Conservation (phyloP, 1,139 yeast species). For the Suhomyces panamericanus region DNA sequence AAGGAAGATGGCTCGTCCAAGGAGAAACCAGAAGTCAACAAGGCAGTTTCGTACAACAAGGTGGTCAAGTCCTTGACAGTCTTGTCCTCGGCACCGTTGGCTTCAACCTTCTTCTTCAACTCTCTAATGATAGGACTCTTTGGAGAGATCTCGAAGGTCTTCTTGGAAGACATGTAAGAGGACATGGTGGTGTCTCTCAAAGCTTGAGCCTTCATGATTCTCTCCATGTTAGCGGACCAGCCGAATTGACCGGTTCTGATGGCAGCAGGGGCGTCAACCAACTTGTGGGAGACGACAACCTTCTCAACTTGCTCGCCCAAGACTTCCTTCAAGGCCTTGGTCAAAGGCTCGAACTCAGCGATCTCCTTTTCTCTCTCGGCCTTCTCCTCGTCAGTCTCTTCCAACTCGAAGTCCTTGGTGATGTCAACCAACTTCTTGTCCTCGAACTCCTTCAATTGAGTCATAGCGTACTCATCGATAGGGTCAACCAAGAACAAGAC, state of each 20-base stretch:
- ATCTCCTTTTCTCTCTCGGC: constrained; percentile 87
- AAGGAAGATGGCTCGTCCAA: constrained; percentile 97
- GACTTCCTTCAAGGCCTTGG: constrained; percentile 94
- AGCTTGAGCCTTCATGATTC: constrained; percentile 99
- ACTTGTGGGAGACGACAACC: constrained; percentile 97
- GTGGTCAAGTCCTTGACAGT: constrained; percentile 98
- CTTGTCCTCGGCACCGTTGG: constrained; percentile 97
- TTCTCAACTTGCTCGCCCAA: constrained; percentile 99
- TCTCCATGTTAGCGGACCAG: constrained; percentile 99
- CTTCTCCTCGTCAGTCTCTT: constrained; percentile 99
- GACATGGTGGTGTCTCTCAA: constrained; percentile 98
- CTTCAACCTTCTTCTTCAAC: constrained; percentile 93
- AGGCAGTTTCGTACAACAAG: constrained; percentile 94
- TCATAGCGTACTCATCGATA: constrained; percentile 99
- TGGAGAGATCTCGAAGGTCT: constrained; percentile 98
- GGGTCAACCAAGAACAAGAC: constrained; percentile 98
- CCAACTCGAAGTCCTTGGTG: constrained; percentile 98
- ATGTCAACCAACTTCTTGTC: constrained; percentile 98
- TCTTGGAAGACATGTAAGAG: constrained; percentile 99
- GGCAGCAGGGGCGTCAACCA: constrained; percentile 99
- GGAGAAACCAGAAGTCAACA: constrained; percentile 97
- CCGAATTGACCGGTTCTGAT: constrained; percentile 99
- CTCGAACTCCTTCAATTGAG: constrained; percentile 98
- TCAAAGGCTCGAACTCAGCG: constrained; percentile 88
- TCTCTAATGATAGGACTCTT: constrained; percentile 92